These are phyloP conservation scores for Yarrowia alimentaria DNA, from an alignment of 805 yeast species.

Conservation along the genomic window DNA sequence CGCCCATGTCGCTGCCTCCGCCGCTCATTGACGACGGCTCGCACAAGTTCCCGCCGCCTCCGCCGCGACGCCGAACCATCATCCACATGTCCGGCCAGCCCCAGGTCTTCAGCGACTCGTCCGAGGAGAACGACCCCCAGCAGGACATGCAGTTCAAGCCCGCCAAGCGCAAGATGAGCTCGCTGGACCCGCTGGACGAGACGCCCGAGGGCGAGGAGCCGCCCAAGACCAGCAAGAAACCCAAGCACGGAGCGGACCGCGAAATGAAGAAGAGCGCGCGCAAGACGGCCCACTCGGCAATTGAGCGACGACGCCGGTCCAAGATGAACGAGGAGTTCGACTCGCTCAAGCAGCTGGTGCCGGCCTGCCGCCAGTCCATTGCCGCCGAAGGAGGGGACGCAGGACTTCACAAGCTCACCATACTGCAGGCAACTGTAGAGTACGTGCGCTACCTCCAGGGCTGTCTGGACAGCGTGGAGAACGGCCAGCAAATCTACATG, in stretches of 20 bases:
- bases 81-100: slow-evolving; percentile 9
- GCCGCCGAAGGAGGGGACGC: slow-evolving; percentile 45
- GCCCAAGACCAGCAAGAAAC: neutral
- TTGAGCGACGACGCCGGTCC: slow-evolving; percentile 73
- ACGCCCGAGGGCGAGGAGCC: neutral
- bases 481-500: slow-evolving; percentile 19
- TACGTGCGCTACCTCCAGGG: slow-evolving; percentile 67
- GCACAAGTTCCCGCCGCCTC: slow-evolving; percentile 17
- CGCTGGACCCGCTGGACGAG: slow-evolving; percentile 6
- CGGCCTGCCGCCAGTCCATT: slow-evolving; percentile 63
- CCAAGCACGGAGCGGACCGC: slow-evolving; percentile 26
- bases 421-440: slow-evolving; percentile 78
- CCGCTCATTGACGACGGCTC: slow-evolving; percentile 2
- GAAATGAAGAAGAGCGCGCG: slow-evolving; percentile 50
- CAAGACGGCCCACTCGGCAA: slow-evolving; percentile 66
- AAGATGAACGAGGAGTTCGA: slow-evolving; percentile 82
- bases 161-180: slow-evolving; percentile 1
- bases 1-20: slow-evolving; percentile 19
- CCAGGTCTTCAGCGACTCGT: slow-evolving; percentile 14
- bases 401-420: slow-evolving; percentile 78
- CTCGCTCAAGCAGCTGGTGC: slow-evolving; percentile 71
- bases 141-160: neutral
- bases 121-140: slow-evolving; percentile 3
- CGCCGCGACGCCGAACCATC: slow-evolving; percentile 3
- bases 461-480: slow-evolving; percentile 29